Conservation (phyloP, 257 asterid species). For the Plantago major region DNA sequence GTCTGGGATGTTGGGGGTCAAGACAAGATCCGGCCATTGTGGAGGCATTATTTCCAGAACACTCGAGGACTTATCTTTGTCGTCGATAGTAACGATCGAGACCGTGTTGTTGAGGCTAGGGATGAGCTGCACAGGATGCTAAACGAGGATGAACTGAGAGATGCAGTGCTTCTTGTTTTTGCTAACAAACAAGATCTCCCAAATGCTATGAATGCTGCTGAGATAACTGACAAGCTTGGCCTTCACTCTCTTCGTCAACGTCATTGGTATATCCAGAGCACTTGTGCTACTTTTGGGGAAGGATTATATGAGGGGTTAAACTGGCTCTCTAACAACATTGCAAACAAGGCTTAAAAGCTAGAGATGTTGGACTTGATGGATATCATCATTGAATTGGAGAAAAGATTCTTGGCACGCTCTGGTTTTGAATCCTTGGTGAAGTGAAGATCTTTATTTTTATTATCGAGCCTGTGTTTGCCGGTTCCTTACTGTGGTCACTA, state of each 20-base stretch:
- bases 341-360: constrained; percentile 18
- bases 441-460: constrained; percentile 26
- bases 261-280: constrained; percentile 52
- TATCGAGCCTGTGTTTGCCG: neutral
- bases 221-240: constrained; percentile 50
- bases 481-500: too few species aligned
- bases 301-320: constrained; percentile 44
- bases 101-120: constrained; percentile 86
- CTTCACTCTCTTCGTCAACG: constrained; percentile 62
- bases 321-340: constrained; percentile 52
- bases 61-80: constrained; percentile 82
- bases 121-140: constrained; percentile 82
- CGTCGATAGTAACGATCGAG: constrained; percentile 79
- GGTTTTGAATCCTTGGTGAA: constrained; percentile 1
- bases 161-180: constrained; percentile 46
- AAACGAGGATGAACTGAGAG: constrained; percentile 66
- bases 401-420: neutral
- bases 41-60: constrained; percentile 88
- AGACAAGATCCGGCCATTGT: constrained; percentile 65
- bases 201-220: constrained; percentile 58
- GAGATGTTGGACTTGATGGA: neutral
- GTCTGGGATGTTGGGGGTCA: constrained; percentile 15
- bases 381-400: constrained; percentile 2
- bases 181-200: constrained; percentile 63
- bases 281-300: constrained; percentile 48